Evolutionary conservation across 768 basidiomycete genomes (phyloP).

Genomic region (Leccinum disarticulatum): DNA sequence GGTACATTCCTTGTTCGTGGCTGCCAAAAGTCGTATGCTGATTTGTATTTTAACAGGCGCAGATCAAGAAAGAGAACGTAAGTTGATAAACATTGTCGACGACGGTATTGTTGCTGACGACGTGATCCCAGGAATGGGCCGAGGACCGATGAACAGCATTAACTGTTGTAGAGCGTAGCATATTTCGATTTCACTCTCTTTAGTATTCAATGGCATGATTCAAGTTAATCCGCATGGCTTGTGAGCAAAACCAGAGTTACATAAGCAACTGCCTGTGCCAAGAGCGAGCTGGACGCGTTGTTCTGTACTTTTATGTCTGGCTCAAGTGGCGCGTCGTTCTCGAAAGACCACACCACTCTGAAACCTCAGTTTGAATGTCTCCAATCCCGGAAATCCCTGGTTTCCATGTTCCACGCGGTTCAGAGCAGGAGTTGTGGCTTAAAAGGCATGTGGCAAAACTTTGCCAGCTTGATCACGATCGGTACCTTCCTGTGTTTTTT

Average conservation of each 20-base stretch:
- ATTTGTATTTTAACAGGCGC: constrained; percentile 53
- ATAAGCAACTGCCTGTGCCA: constrained; percentile 16
- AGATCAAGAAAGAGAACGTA: constrained; percentile 99
- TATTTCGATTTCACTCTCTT: constrained; percentile 19
- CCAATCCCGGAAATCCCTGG: constrained; percentile 76
- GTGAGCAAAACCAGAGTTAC: constrained; percentile 13
- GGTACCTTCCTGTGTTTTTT: constrained; percentile 40
- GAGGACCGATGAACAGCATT: constrained; percentile 69
- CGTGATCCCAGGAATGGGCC: constrained; percentile 75
- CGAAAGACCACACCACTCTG: background rate
- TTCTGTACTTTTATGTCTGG: background rate
- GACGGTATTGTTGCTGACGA: constrained; percentile 17
- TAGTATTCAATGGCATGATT: constrained; percentile 19
- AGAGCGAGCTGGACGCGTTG: constrained; percentile 1
- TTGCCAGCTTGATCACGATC: constrained; percentile 63
- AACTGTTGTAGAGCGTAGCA: constrained; percentile 24
- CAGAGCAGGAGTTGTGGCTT: constrained; percentile 66
- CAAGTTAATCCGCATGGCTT: constrained; percentile 20
- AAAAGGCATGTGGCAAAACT: constrained; percentile 60
- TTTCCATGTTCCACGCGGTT: constrained; percentile 48
- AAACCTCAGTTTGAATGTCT: constrained; percentile 37
- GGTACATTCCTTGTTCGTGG: constrained; percentile 44
- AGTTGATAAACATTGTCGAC: constrained; percentile 33
- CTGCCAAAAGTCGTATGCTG: constrained; percentile 2
- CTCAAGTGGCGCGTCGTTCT: background rate